phyloP scores from a whole-genome alignment of 805 yeast species.

The Ogataea populi-albae region DNA sequence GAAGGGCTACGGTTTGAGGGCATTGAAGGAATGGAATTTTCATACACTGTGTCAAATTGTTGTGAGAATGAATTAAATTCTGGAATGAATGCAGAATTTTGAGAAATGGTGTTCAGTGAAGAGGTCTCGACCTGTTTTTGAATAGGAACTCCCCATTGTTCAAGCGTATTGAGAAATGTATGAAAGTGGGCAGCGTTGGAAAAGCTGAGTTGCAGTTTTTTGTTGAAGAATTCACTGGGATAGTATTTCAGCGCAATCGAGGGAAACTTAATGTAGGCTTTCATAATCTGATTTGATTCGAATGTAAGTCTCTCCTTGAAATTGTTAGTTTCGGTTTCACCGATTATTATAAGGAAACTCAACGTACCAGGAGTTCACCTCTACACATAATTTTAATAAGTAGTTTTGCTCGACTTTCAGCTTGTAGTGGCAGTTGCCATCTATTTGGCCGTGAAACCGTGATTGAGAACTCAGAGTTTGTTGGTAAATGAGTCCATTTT shows the following conservation, averaged over 20 bases:
- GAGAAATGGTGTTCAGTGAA: conserved; percentile 3
- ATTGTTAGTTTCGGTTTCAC: conserved; percentile 1
- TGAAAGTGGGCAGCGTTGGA: conserved; percentile 11
- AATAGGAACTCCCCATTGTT: conserved; percentile 13
- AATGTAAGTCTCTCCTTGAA: conserved; percentile 23
- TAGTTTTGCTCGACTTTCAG: no score
- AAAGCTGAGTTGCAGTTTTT: conserved; percentile 23
- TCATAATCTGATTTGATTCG: conserved; percentile 16
- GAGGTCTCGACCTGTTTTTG: conserved; percentile 10
- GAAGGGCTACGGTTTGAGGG: no score
- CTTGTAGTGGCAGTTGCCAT: no score
- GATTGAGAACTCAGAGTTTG: conserved; percentile 22
- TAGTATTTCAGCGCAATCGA: conserved; percentile 25
- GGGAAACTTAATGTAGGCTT: conserved; percentile 24
- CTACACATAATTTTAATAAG: conserved; percentile 24
- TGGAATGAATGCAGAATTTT: no score
- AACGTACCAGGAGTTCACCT: conserved; percentile 20
- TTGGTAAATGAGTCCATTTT: conserved; percentile 27
- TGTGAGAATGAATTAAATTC: no score
- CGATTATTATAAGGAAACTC: no score
- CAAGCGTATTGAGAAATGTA: conserved; percentile 14
- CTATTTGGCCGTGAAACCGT: conserved; percentile 10
- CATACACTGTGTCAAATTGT: no score
- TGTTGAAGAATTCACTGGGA: conserved; percentile 8
- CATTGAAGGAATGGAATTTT: no score